Conservation (phyloP, 2,329 filamentous ascomycete genomes). For the Ceratocystis cubensis region DNA sequence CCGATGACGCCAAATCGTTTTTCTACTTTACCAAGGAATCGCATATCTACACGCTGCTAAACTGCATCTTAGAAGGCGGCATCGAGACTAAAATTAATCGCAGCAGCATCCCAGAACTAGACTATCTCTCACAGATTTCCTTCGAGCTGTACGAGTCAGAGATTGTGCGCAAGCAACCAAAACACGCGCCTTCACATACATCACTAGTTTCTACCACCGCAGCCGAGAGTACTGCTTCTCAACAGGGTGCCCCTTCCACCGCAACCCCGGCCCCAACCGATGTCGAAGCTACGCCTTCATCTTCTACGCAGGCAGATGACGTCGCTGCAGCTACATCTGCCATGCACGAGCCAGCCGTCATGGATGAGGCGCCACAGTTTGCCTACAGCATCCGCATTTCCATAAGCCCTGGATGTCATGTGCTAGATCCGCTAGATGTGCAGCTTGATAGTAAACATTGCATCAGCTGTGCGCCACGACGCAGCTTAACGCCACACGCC, state of each 20-base stretch:
- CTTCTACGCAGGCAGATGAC: constrained; percentile 4
- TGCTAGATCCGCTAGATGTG: constrained; percentile 90
- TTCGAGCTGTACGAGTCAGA: constrained; percentile 97
- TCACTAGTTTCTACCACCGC: background rate
- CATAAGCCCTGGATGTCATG: constrained; percentile 89
- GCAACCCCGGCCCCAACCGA: background rate
- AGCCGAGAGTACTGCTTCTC: background rate
- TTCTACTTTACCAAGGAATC: constrained; percentile 99
- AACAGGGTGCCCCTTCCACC: background rate
- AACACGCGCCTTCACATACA: constrained; percentile 28
- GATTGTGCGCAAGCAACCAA: constrained; percentile 41
- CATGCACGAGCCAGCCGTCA: constrained; percentile 30
- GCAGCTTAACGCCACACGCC: constrained; percentile 77
- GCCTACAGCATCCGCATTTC: constrained; percentile 95
- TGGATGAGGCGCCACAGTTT: constrained; percentile 52
- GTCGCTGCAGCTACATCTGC: background rate
- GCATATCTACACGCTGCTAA: constrained; percentile 94
- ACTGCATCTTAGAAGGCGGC: constrained; percentile 93
- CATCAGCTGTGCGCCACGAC: constrained; percentile 83
- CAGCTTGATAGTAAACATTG: constrained; percentile 93
- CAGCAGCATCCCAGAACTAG: constrained; percentile 88
- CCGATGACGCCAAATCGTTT: constrained; percentile 85
- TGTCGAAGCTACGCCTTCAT: background rate
- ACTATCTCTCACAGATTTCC: constrained; percentile 94
- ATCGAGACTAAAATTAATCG: constrained; percentile 95